These are phyloP conservation scores for Neurospora hispaniola DNA, from an alignment of 495 filamentous ascomycete species.

Conservation along the genomic window DNA sequence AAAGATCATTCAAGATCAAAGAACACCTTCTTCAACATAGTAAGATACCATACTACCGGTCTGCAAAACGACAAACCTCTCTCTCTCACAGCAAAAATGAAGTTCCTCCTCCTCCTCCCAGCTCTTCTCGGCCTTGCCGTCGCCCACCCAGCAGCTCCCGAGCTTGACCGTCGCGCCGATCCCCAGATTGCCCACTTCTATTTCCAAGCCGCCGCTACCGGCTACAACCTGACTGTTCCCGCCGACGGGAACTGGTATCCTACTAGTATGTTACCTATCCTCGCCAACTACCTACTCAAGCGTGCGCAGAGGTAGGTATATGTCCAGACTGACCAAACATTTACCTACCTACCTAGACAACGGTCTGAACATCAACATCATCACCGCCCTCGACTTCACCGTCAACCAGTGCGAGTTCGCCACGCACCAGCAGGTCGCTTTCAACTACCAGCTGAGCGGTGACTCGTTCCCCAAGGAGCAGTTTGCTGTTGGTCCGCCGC, in stretches of 20 bases:
- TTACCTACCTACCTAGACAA: slow-evolving; percentile 10
- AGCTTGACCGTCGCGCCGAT: slow-evolving; percentile 10
- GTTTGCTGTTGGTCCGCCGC: slow-evolving; percentile 21
- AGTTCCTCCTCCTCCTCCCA: slow-evolving; percentile 3
- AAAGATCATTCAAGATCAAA: not conserved
- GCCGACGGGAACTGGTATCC: slow-evolving; percentile 16
- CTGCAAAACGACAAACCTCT: not conserved
- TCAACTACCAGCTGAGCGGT: slow-evolving; percentile 6
- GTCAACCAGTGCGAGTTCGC: slow-evolving; percentile 15
- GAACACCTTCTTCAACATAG: not conserved
- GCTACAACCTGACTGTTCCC: slow-evolving; percentile 18
- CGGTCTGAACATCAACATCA: slow-evolving; percentile 16
- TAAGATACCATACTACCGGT: no score
- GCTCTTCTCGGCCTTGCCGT: slow-evolving; percentile 6
- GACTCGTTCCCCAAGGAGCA: slow-evolving; percentile 14
- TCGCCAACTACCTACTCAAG: no score
- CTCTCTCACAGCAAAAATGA: slow-evolving; percentile 7
- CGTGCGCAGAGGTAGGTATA: no score
- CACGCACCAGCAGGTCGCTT: slow-evolving; percentile 10
- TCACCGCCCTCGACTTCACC: slow-evolving; percentile 22
- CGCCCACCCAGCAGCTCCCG: slow-evolving; percentile 6
- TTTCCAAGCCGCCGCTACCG: slow-evolving; percentile 20
- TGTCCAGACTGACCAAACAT: not conserved
- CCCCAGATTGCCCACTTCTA: slow-evolving; percentile 19
- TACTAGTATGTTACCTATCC: slow-evolving; percentile 10